These are phyloP conservation scores for Hygrophorus pudorinus DNA, from an alignment of 768 basidiomycete species.

Conservation along the genomic window DNA sequence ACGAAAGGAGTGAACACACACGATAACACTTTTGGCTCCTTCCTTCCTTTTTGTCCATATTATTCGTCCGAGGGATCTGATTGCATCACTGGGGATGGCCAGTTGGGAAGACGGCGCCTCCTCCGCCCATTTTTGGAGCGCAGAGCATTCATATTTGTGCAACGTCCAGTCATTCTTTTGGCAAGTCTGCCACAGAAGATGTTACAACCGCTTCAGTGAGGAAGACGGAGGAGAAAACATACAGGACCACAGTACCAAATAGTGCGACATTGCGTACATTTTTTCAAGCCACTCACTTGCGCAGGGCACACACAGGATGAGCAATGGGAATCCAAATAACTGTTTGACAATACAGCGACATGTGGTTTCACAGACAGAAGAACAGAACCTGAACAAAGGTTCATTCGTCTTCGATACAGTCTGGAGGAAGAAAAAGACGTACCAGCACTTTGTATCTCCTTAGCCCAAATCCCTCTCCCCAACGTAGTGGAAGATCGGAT, in stretches of 20 bases:
- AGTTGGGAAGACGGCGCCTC: slow-evolving; percentile 36
- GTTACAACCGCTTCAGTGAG: not conserved
- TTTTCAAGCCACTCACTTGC: slow-evolving; percentile 33
- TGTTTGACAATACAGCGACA: slow-evolving; percentile 54
- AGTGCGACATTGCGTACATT: slow-evolving; percentile 65
- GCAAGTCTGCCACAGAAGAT: slow-evolving; percentile 36
- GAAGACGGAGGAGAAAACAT: slow-evolving; percentile 16
- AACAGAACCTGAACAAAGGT: slow-evolving; percentile 37
- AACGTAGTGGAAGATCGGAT: slow-evolving; percentile 23
- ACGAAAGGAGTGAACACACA: slow-evolving; percentile 21
- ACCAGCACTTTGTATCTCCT: slow-evolving; percentile 28
- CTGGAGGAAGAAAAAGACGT: not conserved
- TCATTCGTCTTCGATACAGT: not conserved
- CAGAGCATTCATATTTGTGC: slow-evolving; percentile 74
- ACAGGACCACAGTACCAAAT: slow-evolving; percentile 74
- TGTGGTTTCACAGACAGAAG: slow-evolving; percentile 52
- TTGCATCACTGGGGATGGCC: slow-evolving; percentile 61
- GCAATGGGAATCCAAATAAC: slow-evolving; percentile 53
- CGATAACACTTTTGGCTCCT: slow-evolving; percentile 48
- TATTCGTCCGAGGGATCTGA: slow-evolving; percentile 70
- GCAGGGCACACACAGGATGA: slow-evolving; percentile 50
- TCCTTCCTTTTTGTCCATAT: slow-evolving; percentile 54
- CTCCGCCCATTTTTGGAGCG: slow-evolving; percentile 49
- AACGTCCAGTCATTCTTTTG: slow-evolving; percentile 64
- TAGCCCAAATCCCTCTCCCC: slow-evolving; percentile 41